A percentile compares a stretch with the other conserved stretches of the same genome.
Evolutionary conservation across 225 moss, liverwort and hornwort species (phyloP).

Genomic region (Physcomitrium patens): DNA sequence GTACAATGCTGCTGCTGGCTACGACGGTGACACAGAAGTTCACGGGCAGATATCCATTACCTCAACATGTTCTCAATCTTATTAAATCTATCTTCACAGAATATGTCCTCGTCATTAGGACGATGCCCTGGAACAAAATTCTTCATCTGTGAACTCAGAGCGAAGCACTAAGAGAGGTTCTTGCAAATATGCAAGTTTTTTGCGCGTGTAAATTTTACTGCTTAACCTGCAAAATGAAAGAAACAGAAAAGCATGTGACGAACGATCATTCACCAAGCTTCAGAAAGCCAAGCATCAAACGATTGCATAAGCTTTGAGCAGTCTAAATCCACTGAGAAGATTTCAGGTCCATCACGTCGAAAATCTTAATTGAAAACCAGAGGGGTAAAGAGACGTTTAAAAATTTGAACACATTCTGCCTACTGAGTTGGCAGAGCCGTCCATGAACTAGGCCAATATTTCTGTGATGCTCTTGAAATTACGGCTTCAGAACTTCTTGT

Average conservation of each 20-base stretch:
- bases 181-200: neutral
- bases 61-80: neutral
- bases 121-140: neutral
- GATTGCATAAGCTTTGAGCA: neutral
- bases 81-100: neutral
- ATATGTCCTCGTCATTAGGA: neutral
- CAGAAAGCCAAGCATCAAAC: neutral
- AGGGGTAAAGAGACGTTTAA: neutral
- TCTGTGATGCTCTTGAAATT: neutral
- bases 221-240: constrained; percentile 15
- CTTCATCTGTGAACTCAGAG: neutral
- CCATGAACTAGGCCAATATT: neutral
- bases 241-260: neutral
- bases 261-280: neutral
- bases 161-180: neutral
- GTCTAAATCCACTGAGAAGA: neutral
- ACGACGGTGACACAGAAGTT: neutral
- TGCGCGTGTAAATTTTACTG: constrained; percentile 2
- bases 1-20: neutral
- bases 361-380: neutral
- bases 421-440: neutral
- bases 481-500: neutral
- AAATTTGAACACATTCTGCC: neutral
- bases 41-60: neutral
- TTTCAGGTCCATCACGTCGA: neutral